phyloP scores from a whole-genome alignment of 805 yeast species.

The Wickerhamomyces subpelliculosus region DNA sequence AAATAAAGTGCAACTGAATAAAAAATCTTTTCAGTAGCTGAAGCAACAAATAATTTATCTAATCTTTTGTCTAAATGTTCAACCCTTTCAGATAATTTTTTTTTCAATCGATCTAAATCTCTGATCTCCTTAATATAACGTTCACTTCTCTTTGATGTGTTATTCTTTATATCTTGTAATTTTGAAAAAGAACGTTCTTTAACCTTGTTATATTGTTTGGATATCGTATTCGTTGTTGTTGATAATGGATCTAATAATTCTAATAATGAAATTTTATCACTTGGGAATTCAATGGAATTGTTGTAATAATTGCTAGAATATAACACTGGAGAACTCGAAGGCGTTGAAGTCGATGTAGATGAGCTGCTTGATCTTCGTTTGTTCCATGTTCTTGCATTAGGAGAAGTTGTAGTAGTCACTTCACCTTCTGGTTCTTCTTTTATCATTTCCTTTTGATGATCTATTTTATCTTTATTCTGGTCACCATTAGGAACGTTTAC shows the following conservation, averaged over 20 bases:
- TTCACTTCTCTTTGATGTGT: slow-evolving; percentile 13
- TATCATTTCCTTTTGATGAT: not conserved
- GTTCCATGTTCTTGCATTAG: not conserved
- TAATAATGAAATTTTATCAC: slow-evolving; percentile 20
- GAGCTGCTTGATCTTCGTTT: slow-evolving; percentile 12
- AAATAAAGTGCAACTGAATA: slow-evolving; percentile 67
- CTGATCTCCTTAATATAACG: slow-evolving; percentile 12
- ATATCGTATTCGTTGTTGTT: slow-evolving; percentile 14
- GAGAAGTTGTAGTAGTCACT: not conserved
- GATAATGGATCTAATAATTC: slow-evolving; percentile 25
- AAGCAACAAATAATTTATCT: slow-evolving; percentile 31
- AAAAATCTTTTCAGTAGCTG: slow-evolving; percentile 68
- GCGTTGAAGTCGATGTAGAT: slow-evolving; percentile 14
- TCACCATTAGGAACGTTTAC: too few relatives aligned
- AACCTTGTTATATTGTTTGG: slow-evolving; percentile 20
- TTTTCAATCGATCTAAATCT: slow-evolving; percentile 21
- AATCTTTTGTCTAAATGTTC: slow-evolving; percentile 33
- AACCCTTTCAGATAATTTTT: slow-evolving; percentile 21
- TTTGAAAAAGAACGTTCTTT: slow-evolving; percentile 16
- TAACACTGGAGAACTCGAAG: slow-evolving; percentile 19
- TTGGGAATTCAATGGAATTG: slow-evolving; percentile 16
- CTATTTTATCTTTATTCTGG: too few relatives aligned
- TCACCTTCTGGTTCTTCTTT: not conserved
- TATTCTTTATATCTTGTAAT: slow-evolving; percentile 15
- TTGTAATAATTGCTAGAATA: slow-evolving; percentile 12